These are phyloP conservation scores for Candida sojae DNA, from an alignment of 1,139 yeast species.

Conservation along the genomic window DNA sequence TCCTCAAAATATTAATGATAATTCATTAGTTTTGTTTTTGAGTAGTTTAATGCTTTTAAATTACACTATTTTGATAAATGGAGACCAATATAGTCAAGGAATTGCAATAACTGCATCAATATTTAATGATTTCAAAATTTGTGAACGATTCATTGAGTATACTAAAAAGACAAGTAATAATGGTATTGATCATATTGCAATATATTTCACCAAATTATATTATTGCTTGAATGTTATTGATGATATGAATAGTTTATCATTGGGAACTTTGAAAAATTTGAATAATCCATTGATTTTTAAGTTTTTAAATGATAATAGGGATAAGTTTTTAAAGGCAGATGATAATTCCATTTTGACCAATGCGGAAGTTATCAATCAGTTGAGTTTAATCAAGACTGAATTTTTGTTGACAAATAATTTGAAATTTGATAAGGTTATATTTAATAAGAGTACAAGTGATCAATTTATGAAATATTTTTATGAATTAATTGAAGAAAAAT, in stretches of 20 bases:
- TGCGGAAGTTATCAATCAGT: slow-evolving; percentile 16
- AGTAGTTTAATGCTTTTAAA: slow-evolving; percentile 54
- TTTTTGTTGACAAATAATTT: slow-evolving; percentile 12
- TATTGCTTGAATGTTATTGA: slow-evolving; percentile 54
- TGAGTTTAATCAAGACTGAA: slow-evolving; percentile 19
- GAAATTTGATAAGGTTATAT: slow-evolving; percentile 3
- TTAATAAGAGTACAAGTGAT: neutral
- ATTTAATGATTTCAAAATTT: slow-evolving; percentile 59
- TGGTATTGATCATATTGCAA: slow-evolving; percentile 37
- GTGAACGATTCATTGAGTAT: slow-evolving; percentile 35
- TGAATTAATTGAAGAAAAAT: slow-evolving; percentile 21
- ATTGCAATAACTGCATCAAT: slow-evolving; percentile 54
- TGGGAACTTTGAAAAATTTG: slow-evolving; percentile 52
- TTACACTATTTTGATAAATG: slow-evolving; percentile 57
- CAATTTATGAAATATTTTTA: slow-evolving; percentile 9
- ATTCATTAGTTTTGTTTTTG: slow-evolving; percentile 39
- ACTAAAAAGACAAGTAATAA: slow-evolving; percentile 17
- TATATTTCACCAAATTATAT: slow-evolving; percentile 52
- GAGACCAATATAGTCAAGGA: slow-evolving; percentile 58
- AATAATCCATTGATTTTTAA: slow-evolving; percentile 18
- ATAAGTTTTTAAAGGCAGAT: slow-evolving; percentile 8
- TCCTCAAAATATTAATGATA: slow-evolving; percentile 24
- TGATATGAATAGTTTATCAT: slow-evolving; percentile 54
- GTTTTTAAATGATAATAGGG: slow-evolving; percentile 15
- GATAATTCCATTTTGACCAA: slow-evolving; percentile 7